A percentile compares a stretch with the other conserved stretches of the same genome.
phyloP scores from a whole-genome alignment of 2,329 filamentous ascomycete species.

The Colletotrichum spaethianum region DNA sequence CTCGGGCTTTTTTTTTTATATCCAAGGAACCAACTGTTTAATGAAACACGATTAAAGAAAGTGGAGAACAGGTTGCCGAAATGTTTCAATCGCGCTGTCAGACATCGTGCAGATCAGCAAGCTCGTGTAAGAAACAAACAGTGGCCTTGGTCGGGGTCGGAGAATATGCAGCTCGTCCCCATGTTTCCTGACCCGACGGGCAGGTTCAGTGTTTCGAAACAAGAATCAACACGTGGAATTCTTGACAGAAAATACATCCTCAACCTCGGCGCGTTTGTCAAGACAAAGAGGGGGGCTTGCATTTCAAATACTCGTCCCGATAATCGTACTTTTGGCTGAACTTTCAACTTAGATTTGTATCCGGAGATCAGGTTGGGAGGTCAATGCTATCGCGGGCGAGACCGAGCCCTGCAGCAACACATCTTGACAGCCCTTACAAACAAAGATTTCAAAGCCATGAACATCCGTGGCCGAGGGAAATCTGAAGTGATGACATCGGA shows the following conservation, averaged over 20 bases:
- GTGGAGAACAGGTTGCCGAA: not conserved
- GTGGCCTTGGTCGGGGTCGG: not conserved
- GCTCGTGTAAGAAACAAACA: not conserved
- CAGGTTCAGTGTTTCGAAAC: not conserved
- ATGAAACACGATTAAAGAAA: not conserved
- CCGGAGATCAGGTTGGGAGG: not conserved
- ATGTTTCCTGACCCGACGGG: not conserved
- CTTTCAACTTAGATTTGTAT: not conserved
- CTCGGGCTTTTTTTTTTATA: not conserved
- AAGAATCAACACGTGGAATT: not conserved
- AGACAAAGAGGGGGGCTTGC: not conserved
- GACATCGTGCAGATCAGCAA: not conserved
- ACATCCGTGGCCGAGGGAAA: not conserved
- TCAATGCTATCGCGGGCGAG: not conserved
- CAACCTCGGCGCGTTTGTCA: not conserved
- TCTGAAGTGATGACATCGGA: not conserved
- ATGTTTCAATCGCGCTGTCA: not conserved
- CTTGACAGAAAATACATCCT: not conserved
- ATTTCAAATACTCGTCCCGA: not conserved
- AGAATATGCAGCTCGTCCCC: not conserved
- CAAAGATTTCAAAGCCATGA: not conserved
- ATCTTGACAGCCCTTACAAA: not conserved
- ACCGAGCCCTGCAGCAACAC: not conserved
- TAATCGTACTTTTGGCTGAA: not conserved
- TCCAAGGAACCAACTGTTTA: not conserved